Evolutionary conservation across 176 grass and related monocot species (phyloP).

Genomic region (Tillandsia leiboldiana): DNA sequence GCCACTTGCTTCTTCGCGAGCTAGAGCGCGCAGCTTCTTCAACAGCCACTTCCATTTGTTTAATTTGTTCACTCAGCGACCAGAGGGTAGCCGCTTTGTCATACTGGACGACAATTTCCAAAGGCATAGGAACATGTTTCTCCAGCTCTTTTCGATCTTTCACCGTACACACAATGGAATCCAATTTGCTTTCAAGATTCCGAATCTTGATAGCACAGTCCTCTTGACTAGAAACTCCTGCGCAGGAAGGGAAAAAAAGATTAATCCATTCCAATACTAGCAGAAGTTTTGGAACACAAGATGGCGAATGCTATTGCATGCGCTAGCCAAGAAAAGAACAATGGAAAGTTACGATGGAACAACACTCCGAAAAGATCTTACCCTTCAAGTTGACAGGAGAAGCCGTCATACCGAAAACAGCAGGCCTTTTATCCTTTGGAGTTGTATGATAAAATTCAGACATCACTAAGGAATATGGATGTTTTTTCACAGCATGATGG

Average conservation of each 20-base stretch:
- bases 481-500: conserved; percentile 99
- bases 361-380: conserved; percentile 28
- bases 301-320: neutral
- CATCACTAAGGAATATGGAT: conserved; percentile 99
- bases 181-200: conserved; percentile 94
- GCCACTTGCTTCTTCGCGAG: conserved; percentile 93
- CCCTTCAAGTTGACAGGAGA: conserved; percentile 99
- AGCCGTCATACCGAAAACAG: conserved; percentile 98
- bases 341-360: conserved; percentile 11
- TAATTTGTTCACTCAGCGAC: conserved; percentile 84
- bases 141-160: conserved; percentile 95
- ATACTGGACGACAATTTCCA: conserved; percentile 70
- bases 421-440: conserved; percentile 71
- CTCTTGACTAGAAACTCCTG: conserved; percentile 97
- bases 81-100: conserved; percentile 87
- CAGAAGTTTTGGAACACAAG: neutral
- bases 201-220: conserved; percentile 99
- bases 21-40: conserved; percentile 80
- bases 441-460: conserved; percentile 99
- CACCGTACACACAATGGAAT: conserved; percentile 84
- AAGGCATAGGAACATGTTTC: conserved; percentile 97
- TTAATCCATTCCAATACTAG: neutral
- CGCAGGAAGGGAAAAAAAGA: conserved; percentile 11
- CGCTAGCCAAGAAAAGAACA: conserved; percentile 9
- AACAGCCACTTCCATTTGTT: conserved; percentile 79